phyloP scores from a whole-genome alignment of 106 monocot genomes.

The Dendrobium chrysotoxum region DNA sequence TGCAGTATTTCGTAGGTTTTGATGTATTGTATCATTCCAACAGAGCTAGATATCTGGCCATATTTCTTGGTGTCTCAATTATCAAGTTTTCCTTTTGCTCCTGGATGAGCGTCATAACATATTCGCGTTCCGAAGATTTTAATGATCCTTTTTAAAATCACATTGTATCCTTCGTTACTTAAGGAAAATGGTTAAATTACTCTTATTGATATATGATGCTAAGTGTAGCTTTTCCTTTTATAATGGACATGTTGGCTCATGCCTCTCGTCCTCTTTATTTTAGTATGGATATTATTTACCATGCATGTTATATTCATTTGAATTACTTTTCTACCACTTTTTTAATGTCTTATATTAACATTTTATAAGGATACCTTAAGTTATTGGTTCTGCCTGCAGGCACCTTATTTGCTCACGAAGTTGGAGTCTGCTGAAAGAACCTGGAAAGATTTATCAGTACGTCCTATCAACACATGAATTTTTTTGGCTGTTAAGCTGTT shows the following conservation, averaged over 20 bases:
- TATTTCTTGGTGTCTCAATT: not conserved
- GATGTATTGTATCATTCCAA: too few species aligned
- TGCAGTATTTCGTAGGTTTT: too few species aligned
- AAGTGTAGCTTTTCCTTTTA: not conserved
- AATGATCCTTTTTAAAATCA: not conserved
- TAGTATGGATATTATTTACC: not conserved
- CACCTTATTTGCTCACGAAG: conserved; percentile 76
- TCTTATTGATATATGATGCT: too few species aligned
- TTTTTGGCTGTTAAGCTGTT: not conserved
- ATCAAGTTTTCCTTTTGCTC: not conserved
- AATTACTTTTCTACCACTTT: not conserved
- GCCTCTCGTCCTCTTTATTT: not conserved
- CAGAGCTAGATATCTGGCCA: not conserved
- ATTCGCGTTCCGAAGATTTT: not conserved
- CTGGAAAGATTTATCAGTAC: conserved; percentile 97
- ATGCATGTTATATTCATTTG: not conserved
- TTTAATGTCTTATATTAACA: not conserved
- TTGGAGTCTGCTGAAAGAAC: conserved; percentile 92
- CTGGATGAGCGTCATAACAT: not conserved
- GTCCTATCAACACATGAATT: conserved; percentile 5
- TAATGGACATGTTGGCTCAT: not conserved
- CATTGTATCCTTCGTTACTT: not conserved
- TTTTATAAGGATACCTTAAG: not conserved
- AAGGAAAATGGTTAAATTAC: too few species aligned
- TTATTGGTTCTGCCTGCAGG: conserved; percentile 35